Base-by-base conservation (phyloP, 2,329 filamentous ascomycete genomes). In the Aspergillus aculeatus region DNA sequence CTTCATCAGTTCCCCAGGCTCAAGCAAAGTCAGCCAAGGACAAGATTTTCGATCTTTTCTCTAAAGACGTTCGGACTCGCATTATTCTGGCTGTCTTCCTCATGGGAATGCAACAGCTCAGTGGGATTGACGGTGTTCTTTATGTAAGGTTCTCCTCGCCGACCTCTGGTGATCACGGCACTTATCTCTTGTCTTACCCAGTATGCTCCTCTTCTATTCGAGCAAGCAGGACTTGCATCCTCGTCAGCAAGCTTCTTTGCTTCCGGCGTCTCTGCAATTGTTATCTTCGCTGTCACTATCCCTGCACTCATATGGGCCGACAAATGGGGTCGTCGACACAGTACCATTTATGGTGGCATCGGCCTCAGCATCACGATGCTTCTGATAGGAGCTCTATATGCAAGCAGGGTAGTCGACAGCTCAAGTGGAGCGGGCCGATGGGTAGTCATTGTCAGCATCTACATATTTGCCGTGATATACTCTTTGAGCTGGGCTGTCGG, bases 161-260 rank as follows among this genome's bases (percentile, higher is more conserved):
- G 5, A 10, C 19, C 4, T 6, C 3, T 41, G 5, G 29, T 41
- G 48, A 9, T 3, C 35, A 52, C 19, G 29, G 16, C n/a, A 4
- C 48, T 44, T 5, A 14, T 5, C 7, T 35, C 3, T 41, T 16
- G 12, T 52, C 2, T 16, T 48, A 9, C 10, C 10, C 54, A 85
- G 80, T 89, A 89, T 59, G 84, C 86, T 0, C 86, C 86, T 0
- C 72, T 82, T 0, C 77, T 89, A 0, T 89, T 89, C 64, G 73
- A 80, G 24, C 83, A 86, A 55, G 84, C 86, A 2, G 86, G 86
- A 0, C 76, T 88, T 11, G 77, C 78, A 7, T 83, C 82, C 0
- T 74, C 78, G 3, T 81, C 79, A 24, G 79, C 84, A 1, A 82
- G 82, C 0, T 86, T 88, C 65, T 77, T 88, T 2, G 86, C 86